Evolutionary conservation across 2,329 filamentous ascomycete species (phyloP).

Genomic region (Achaetomium macrosporum): DNA sequence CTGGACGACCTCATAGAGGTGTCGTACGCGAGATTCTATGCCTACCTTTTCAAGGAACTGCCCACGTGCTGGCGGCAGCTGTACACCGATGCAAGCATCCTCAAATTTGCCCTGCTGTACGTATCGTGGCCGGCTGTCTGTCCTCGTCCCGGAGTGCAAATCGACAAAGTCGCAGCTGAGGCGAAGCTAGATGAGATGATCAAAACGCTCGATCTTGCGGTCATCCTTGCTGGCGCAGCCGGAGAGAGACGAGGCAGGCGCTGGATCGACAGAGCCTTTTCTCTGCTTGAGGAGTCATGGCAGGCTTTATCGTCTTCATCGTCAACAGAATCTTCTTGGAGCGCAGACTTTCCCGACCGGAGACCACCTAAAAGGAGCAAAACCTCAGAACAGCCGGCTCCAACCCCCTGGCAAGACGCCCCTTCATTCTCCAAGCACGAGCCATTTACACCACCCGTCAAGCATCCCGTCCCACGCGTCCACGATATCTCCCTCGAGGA

Average conservation of each 20-base stretch:
- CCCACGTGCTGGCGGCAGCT: conserved; percentile 63
- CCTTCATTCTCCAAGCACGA: conserved; percentile 32
- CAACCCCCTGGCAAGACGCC: conserved; percentile 10
- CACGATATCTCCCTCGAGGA: conserved; percentile 46
- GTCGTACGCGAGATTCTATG: conserved; percentile 62
- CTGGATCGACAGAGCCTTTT: conserved; percentile 49
- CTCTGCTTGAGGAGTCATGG: conserved; percentile 34
- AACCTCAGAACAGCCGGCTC: conserved; percentile 14
- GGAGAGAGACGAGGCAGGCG: conserved; percentile 41
- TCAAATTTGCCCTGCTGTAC: conserved; percentile 46
- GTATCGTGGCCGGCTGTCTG: neutral
- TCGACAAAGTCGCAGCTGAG: neutral
- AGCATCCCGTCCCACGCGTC: conserved; percentile 36
- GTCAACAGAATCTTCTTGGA: neutral
- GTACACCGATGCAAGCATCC: conserved; percentile 64
- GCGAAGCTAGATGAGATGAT: conserved; percentile 51
- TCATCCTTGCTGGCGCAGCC: conserved; percentile 68
- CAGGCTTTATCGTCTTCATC: neutral
- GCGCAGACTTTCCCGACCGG: neutral
- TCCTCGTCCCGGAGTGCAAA: neutral
- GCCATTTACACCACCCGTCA: conserved; percentile 39
- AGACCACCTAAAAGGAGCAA: neutral
- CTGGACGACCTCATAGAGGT: conserved; percentile 53
- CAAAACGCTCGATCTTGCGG: conserved; percentile 63
- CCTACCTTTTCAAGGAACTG: conserved; percentile 61